Evolutionary conservation across 306 rosid species (phyloP).

Genomic region (Glycyrrhiza uralensis): DNA sequence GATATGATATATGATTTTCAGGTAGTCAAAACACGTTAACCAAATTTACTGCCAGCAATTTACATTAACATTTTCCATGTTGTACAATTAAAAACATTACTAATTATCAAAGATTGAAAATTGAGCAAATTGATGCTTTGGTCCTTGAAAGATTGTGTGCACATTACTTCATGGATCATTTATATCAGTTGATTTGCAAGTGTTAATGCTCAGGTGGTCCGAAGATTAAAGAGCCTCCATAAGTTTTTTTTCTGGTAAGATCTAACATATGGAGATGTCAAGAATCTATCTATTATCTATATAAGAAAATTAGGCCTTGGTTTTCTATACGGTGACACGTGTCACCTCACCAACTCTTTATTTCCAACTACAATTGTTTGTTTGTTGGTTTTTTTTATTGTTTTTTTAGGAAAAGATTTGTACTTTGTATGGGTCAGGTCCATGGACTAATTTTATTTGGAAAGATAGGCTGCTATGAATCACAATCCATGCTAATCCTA

Average conservation of each 20-base stretch:
- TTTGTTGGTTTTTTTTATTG: too few species aligned
- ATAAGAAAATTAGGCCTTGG: too few species aligned
- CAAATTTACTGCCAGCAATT: background rate
- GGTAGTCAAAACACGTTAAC: background rate
- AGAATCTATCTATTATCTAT: too few species aligned
- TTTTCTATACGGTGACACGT: too few species aligned
- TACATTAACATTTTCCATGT: background rate
- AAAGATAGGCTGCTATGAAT: background rate
- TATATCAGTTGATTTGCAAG: background rate
- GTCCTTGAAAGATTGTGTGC: background rate
- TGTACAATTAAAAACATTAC: background rate
- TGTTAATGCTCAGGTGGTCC: background rate
- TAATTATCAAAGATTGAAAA: background rate
- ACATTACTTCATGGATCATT: background rate
- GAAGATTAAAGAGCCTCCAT: background rate
- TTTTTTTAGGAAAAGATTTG: too few species aligned
- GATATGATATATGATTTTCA: background rate
- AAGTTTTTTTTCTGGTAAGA: background rate
- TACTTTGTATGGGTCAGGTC: too few species aligned
- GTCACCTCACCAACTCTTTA: too few species aligned
- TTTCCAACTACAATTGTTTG: too few species aligned
- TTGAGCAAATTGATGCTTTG: background rate
- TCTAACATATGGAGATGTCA: background rate
- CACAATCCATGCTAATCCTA: constrained; percentile 11
- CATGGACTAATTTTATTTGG: background rate